Conservation (phyloP, 2,329 filamentous ascomycete genomes). For the Rutstroemia sp. region DNA sequence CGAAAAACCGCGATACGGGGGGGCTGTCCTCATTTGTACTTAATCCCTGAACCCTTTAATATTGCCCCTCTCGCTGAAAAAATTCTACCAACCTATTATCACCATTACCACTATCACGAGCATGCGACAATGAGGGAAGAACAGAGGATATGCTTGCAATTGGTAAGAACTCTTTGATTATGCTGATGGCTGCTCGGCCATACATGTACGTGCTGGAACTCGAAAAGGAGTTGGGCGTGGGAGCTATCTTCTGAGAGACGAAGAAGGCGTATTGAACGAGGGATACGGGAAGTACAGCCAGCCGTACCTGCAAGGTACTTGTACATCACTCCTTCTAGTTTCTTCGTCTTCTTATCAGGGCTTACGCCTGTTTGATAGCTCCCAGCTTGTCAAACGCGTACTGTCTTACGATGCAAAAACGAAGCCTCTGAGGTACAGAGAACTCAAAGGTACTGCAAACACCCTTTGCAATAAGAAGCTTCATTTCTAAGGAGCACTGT, state of each 20-base stretch:
- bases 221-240: too few relatives aligned
- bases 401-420: neutral
- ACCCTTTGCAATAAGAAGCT: neutral
- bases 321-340: neutral
- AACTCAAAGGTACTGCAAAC: neutral
- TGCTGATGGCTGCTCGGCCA: too few relatives aligned
- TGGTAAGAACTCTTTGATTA: neutral
- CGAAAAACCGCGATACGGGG: neutral
- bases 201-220: too few relatives aligned
- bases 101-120: neutral
- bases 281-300: too few relatives aligned
- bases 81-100: neutral
- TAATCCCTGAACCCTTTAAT: neutral
- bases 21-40: neutral
- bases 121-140: neutral
- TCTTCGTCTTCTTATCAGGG: neutral
- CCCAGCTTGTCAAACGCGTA: neutral
- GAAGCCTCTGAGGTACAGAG: neutral
- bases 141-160: neutral
- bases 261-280: too few relatives aligned
- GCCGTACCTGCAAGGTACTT: neutral
- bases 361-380: neutral
- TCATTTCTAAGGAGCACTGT: neutral
- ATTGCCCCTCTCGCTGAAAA: neutral
- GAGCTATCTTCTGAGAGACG: too few relatives aligned